Conservation (phyloP, 768 basidiomycete genomes). For the Lactifluus piperatus region DNA sequence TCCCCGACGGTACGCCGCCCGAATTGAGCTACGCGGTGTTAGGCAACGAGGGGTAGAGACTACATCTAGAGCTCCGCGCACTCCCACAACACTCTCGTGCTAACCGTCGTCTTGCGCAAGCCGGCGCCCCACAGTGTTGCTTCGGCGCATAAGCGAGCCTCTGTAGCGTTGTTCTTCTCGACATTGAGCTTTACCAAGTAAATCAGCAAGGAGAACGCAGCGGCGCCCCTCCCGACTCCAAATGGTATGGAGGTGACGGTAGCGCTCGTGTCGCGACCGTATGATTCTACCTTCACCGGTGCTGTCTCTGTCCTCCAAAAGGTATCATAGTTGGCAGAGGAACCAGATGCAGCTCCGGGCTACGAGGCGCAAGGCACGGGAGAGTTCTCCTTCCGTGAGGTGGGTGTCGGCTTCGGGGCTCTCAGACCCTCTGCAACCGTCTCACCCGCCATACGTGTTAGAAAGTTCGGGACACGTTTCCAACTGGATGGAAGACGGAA, state of each 20-base stretch:
- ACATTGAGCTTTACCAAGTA: constrained; percentile 37
- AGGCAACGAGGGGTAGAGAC: background rate
- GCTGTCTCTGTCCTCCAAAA: background rate
- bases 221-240: background rate
- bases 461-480: background rate
- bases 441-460: background rate
- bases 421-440: background rate
- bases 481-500: background rate
- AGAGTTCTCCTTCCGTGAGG: background rate
- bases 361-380: background rate
- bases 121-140: constrained; percentile 14
- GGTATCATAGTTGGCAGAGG: constrained; percentile 7
- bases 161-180: constrained; percentile 32
- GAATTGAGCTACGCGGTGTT: background rate
- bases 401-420: background rate
- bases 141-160: constrained; percentile 15
- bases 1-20: background rate
- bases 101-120: background rate
- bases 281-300: background rate
- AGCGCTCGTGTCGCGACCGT: constrained; percentile 7
- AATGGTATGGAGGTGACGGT: background rate
- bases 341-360: background rate
- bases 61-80: background rate
- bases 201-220: constrained; percentile 27
- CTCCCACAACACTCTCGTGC: background rate